These are phyloP conservation scores for Microstegium vimineum DNA, from an alignment of 176 grass and related monocot species.

Conservation along the genomic window DNA sequence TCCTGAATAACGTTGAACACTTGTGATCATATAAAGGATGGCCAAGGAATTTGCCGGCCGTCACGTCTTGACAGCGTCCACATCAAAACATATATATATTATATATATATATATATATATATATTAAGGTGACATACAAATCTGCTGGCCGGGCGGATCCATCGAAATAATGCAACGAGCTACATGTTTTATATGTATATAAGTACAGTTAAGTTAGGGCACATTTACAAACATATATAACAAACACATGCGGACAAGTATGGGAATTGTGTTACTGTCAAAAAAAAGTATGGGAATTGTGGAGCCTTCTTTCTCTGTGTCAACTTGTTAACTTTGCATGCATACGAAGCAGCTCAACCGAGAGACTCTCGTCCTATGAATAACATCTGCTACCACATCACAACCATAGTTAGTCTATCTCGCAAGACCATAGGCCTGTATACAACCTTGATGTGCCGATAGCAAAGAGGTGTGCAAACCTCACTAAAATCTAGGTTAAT, in stretches of 20 bases:
- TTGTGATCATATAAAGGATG: not conserved
- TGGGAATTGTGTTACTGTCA: not conserved
- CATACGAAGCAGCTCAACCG: not conserved
- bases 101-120: too few species aligned
- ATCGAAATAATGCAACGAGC: not conserved
- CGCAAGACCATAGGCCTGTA: too few species aligned
- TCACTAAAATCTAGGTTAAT: too few species aligned
- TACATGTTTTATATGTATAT: not conserved
- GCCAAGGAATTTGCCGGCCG: not conserved
- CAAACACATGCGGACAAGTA: not conserved
- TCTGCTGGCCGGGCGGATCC: not conserved
- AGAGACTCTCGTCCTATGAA: too few species aligned
- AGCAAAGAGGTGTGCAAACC: too few species aligned
- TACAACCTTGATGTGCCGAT: too few species aligned
- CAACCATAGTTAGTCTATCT: too few species aligned
- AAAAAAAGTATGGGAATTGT: too few species aligned
- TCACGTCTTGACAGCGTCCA: not conserved
- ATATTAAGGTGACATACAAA: not conserved
- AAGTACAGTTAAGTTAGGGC: not conserved
- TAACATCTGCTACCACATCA: too few species aligned
- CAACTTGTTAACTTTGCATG: not conserved
- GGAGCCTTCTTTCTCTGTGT: not conserved
- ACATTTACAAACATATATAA: not conserved
- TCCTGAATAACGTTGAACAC: not conserved
- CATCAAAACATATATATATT: too few species aligned